These are phyloP conservation scores for Sonneratia caseolaris DNA, from an alignment of 345 rosid genomes.

Conservation along the genomic window DNA sequence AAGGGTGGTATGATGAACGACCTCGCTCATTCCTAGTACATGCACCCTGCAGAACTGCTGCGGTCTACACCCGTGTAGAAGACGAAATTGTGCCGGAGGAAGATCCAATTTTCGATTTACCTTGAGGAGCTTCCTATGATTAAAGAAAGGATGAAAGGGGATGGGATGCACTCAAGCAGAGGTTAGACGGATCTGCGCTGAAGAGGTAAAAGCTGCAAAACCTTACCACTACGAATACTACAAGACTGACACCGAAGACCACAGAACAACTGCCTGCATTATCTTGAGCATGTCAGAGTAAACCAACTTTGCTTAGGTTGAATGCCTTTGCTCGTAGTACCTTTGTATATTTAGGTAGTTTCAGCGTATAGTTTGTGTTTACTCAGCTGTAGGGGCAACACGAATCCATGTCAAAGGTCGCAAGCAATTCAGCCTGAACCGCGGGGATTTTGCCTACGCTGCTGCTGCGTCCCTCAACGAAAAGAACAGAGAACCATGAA, in stretches of 20 bases:
- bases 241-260: neutral
- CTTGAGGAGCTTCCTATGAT: neutral
- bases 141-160: too few species aligned
- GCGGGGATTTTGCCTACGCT: neutral
- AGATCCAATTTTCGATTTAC: neutral
- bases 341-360: neutral
- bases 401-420: neutral
- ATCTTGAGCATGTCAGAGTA: neutral
- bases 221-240: neutral
- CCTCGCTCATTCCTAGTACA: constrained; percentile 71
- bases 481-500: neutral
- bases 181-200: neutral
- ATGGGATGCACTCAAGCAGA: neutral
- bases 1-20: constrained; percentile 54
- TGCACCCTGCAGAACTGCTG: constrained; percentile 79
- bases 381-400: neutral
- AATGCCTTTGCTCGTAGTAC: neutral
- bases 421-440: neutral
- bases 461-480: neutral
- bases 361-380: neutral
- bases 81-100: neutral
- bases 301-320: neutral
- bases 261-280: neutral
- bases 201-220: neutral
- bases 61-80: constrained; percentile 64